A percentile compares a stretch with the other conserved stretches of the same genome.
phyloP scores from a whole-genome alignment of 345 rosid species.

The Mangifera indica region DNA sequence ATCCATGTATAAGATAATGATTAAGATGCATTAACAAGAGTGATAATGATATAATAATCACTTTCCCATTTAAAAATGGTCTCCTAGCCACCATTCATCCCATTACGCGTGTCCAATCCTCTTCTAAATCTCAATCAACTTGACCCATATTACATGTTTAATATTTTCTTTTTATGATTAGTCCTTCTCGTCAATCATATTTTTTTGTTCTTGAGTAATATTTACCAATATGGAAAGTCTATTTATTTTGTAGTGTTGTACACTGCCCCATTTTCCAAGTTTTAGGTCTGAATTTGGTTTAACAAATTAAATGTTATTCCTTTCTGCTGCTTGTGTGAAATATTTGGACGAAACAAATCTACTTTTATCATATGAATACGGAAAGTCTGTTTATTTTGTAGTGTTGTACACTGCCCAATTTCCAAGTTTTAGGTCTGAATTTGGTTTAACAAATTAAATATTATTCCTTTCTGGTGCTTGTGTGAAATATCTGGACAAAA shows the following conservation, averaged over 20 bases:
- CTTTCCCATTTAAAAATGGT: conserved; percentile 13
- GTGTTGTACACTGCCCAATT: no score
- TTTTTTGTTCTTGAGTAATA: neutral
- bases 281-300: neutral
- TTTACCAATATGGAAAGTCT: neutral
- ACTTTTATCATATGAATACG: no score
- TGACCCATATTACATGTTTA: neutral
- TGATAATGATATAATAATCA: conserved; percentile 11
- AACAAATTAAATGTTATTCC: neutral
- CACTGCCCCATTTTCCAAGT: no score
- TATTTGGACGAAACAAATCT: no score
- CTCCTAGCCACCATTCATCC: neutral
- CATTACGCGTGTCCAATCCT: neutral
- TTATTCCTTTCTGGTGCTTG: no score
- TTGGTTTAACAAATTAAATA: neutral
- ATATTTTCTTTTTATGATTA: neutral
- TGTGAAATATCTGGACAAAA: no score
- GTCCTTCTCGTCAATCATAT: neutral
- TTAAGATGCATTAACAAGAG: conserved; percentile 41
- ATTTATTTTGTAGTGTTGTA: no score
- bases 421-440: neutral
- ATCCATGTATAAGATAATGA: conserved; percentile 25
- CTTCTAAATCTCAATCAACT: neutral
- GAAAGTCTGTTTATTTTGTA: no score
- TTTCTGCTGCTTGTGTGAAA: no score